Evolutionary conservation across 768 basidiomycete species (phyloP).

Genomic region (Pulveroboletus sp.): DNA sequence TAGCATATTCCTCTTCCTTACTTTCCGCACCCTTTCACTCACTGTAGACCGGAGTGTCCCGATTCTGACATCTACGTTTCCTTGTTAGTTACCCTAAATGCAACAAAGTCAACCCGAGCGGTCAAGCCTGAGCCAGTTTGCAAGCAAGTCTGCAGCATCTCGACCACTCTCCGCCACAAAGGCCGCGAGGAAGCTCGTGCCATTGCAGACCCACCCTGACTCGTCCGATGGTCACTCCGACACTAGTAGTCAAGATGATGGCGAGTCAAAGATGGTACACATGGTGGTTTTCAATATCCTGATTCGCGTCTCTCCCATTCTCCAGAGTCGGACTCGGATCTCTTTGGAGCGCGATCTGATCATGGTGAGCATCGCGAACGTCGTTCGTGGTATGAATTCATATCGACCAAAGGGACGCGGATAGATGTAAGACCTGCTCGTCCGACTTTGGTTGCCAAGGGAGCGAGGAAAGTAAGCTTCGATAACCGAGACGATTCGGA

Average conservation of each 20-base stretch:
- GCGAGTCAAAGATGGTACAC: conserved; percentile 5
- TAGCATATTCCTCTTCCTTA: neutral
- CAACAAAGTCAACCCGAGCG: conserved; percentile 4
- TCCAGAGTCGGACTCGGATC: conserved; percentile 17
- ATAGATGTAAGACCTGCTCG: conserved; percentile 5
- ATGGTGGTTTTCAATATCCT: neutral
- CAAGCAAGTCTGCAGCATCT: neutral
- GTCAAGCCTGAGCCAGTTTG: neutral
- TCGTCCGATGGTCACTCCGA: conserved; percentile 4
- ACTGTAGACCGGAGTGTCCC: no score
- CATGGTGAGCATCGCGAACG: neutral
- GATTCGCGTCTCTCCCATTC: neutral
- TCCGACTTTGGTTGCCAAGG: neutral
- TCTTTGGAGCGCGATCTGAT: neutral
- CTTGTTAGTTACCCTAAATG: conserved; percentile 5
- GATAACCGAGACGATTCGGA: conserved; percentile 6
- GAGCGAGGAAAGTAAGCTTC: conserved; percentile 16
- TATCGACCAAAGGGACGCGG: neutral
- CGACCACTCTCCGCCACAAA: conserved; percentile 1
- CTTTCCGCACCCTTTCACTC: neutral
- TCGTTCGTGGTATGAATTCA: neutral
- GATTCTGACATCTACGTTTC: conserved; percentile 8
- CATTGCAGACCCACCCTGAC: neutral
- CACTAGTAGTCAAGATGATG: conserved; percentile 2
- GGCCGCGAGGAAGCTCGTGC: conserved; percentile 15